phyloP scores from a whole-genome alignment of 768 basidiomycete species.

The Paxillus rubicundulus region DNA sequence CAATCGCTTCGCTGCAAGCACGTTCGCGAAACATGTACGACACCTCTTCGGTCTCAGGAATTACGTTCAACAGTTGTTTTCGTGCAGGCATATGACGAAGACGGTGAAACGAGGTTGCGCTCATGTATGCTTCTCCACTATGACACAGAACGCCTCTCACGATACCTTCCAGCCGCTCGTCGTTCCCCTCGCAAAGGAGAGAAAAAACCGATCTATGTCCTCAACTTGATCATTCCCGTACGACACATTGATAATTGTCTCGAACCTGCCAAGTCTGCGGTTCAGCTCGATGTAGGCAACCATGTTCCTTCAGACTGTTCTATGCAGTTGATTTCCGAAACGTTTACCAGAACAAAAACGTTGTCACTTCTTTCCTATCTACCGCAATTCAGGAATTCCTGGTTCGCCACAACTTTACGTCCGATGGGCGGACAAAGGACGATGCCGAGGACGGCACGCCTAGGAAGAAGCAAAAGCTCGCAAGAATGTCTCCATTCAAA shows the following conservation, averaged over 20 bases:
- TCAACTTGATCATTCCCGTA: slow-evolving; percentile 69
- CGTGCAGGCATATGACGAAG: slow-evolving; percentile 68
- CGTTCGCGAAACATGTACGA: slow-evolving; percentile 72
- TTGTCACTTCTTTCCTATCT: slow-evolving; percentile 54
- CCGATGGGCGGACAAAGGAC: slow-evolving; percentile 16
- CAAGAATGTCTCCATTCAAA: slow-evolving; percentile 17
- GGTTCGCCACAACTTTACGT: slow-evolving; percentile 55
- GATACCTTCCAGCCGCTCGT: slow-evolving; percentile 44
- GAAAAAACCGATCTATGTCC: slow-evolving; percentile 78
- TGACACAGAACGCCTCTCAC: slow-evolving; percentile 12
- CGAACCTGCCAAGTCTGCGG: slow-evolving; percentile 70
- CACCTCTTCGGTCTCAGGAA: neutral
- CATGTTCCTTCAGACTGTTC: slow-evolving; percentile 8
- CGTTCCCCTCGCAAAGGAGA: slow-evolving; percentile 79
- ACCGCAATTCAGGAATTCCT: slow-evolving; percentile 63
- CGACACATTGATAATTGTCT: slow-evolving; percentile 71
- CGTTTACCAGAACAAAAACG: slow-evolving; percentile 51
- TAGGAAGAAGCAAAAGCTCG: slow-evolving; percentile 51
- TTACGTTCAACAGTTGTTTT: slow-evolving; percentile 3
- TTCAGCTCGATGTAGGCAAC: slow-evolving; percentile 63
- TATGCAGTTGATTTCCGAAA: slow-evolving; percentile 6
- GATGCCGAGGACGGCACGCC: slow-evolving; percentile 31
- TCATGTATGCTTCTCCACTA: slow-evolving; percentile 13
- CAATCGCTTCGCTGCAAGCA: slow-evolving; percentile 58
- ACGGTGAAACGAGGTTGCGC: slow-evolving; percentile 43